Base-by-base conservation (phyloP, 2,329 filamentous ascomycete species). In the Magnaporthiopsis incrustans region DNA sequence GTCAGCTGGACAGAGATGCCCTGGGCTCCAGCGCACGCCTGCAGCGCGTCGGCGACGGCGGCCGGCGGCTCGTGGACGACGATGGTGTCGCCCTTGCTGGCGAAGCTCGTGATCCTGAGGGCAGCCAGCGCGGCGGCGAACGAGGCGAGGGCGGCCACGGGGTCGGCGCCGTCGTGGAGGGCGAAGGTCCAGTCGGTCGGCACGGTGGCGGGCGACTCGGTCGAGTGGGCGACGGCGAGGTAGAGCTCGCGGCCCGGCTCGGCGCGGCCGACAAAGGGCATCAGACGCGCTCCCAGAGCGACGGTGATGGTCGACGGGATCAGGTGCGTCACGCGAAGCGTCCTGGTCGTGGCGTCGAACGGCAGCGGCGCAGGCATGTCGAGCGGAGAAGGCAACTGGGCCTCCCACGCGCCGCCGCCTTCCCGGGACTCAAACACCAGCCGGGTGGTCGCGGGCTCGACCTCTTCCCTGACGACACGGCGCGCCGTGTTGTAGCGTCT, bases 401-500 rank as follows among this genome's bases (percentile, higher is more conserved):
- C 33, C 33, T 35, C 26, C 59, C 59, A 27, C 35, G 32, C n/a
- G n/a, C n/a, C n/a, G n/a, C n/a, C 33, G 59, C 32, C n/a, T 26
- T n/a, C n/a, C 14, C 22, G 15, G 12, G 32, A 33, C 59, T 25
- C 30, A 26, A 27, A 33, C 59, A 38, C 59, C n/a, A 60, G 32
- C 12, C 32, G 59, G 33, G 38, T 25, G 15, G 27, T 25, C 11
- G 59, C 15, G 27, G n/a, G 30, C 6, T 38, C 15, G n/a, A 38
- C 59, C 12, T 33, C 30, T 6, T 44, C 25, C 22, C 61, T 57
- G 53, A 70, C 65, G 25, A 63, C 15, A 11, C 69, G 65, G 14
- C 66, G 66, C 33, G 62, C 56, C 10, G 68, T 65, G 56, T 70
- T 70, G 62, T 67, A 61, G 2, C 69, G 65, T 25, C 64, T 62